Conservation (phyloP, 2,329 filamentous ascomycete species). For the Immersiporthe knoxdaviesiana region DNA sequence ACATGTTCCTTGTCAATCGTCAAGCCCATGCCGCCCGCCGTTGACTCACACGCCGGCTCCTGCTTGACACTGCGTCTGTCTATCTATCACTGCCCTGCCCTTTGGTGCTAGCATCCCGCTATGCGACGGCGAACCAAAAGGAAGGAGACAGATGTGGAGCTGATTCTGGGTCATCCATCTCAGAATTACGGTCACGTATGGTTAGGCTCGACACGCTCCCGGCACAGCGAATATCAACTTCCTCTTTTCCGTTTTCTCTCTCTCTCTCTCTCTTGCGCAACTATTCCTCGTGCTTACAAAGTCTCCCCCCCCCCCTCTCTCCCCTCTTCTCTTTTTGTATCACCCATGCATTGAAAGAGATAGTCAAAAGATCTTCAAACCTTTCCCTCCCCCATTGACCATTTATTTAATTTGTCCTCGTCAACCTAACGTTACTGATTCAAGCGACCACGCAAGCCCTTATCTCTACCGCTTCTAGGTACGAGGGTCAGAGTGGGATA, state of each 20-base stretch:
- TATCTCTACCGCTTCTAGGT: constrained; percentile 12
- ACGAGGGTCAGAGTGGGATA: constrained; percentile 4
- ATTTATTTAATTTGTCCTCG: not conserved
- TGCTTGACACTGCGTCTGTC: not conserved
- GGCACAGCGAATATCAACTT: not conserved
- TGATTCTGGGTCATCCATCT: not conserved
- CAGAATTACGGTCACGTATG: not conserved
- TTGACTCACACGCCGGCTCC: constrained; percentile 19
- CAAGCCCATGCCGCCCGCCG: not conserved
- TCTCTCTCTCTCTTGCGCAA: too few relatives aligned
- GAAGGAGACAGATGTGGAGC: not conserved
- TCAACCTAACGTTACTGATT: not conserved
- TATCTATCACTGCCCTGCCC: not conserved
- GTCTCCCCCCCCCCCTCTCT: not conserved
- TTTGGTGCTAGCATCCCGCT: not conserved
- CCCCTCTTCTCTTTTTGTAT: too few relatives aligned
- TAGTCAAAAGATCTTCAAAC: not conserved
- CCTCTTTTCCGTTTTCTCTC: not conserved
- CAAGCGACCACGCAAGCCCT: constrained; percentile 5
- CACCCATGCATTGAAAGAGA: not conserved
- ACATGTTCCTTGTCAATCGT: not conserved
- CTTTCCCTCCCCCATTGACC: not conserved
- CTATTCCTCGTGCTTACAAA: not conserved
- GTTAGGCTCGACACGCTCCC: not conserved
- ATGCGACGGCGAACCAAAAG: not conserved